Conservation (phyloP, 1,284 basidiomycete genomes). For the Ustilago lituana region DNA sequence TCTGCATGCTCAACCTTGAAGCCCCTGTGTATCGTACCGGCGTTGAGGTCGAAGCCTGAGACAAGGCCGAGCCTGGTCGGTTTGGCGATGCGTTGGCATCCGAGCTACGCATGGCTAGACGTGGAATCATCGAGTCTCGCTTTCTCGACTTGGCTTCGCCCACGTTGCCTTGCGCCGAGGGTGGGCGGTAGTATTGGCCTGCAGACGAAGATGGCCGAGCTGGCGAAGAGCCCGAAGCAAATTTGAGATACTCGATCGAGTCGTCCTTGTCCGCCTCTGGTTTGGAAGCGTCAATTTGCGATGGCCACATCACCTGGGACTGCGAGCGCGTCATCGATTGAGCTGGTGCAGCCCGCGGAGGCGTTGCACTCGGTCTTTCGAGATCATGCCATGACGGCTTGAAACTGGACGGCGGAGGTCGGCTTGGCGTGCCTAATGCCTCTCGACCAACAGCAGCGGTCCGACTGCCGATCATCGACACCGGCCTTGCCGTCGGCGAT, state of each 20-base stretch:
- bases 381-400: constrained; percentile 39
- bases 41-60: constrained; percentile 42
- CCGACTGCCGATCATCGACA: constrained; percentile 21
- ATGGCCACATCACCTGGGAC: constrained; percentile 35
- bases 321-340: constrained; percentile 38
- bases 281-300: neutral
- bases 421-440: constrained; percentile 24
- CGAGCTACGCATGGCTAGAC: constrained; percentile 33
- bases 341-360: neutral
- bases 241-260: constrained; percentile 39
- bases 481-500: constrained; percentile 19
- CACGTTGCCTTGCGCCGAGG: constrained; percentile 42
- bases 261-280: constrained; percentile 10
- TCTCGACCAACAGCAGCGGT: constrained; percentile 5
- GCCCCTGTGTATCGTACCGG: constrained; percentile 43
- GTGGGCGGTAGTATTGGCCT: constrained; percentile 56
- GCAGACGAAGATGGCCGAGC: constrained; percentile 38
- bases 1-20: constrained; percentile 58
- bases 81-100: constrained; percentile 17
- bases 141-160: constrained; percentile 36
- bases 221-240: constrained; percentile 8
- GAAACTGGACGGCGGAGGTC: constrained; percentile 43
- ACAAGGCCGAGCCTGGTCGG: constrained; percentile 55
- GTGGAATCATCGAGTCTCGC: constrained; percentile 52
- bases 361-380: constrained; percentile 2